Conservation (phyloP, 345 rosid genomes). For the Passiflora organensis region DNA sequence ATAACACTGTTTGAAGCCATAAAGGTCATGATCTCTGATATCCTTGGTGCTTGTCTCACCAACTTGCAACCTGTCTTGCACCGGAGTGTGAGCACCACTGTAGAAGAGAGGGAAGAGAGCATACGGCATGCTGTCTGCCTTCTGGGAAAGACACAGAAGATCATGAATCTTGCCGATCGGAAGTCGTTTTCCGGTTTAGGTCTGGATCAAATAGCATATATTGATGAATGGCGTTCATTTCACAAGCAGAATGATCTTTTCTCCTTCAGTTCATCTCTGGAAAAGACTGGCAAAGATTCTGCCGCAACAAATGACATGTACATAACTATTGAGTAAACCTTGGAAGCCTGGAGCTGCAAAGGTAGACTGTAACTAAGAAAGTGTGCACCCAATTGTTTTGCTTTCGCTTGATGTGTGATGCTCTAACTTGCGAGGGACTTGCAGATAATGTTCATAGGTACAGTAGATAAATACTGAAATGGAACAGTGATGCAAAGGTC, state of each 20-base stretch:
- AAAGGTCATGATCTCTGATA: conserved; percentile 50
- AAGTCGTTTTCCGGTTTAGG: background rate
- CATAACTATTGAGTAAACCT: background rate
- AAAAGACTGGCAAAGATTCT: background rate
- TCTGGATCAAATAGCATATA: background rate
- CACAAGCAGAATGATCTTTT: background rate
- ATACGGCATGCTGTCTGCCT: background rate
- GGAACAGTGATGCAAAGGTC: background rate
- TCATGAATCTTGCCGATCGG: background rate
- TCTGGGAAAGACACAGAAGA: background rate
- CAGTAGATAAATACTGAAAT: background rate
- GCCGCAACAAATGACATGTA: background rate
- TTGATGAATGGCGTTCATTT: background rate
- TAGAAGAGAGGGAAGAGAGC: background rate
- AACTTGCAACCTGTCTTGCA: conserved; percentile 47
- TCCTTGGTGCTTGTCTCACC: conserved; percentile 70
- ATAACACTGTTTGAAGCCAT: conserved; percentile 40
- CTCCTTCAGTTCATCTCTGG: background rate
- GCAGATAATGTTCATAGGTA: background rate
- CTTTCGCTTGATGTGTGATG: background rate
- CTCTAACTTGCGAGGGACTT: background rate
- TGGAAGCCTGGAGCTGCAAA: background rate
- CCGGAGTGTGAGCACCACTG: conserved; percentile 33
- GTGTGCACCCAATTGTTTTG: background rate
- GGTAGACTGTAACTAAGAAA: background rate